Percentiles rank a stretch among this genome's conserved stretches.
These are phyloP conservation scores for Paraphaeosphaeria sporulosa DNA, from an alignment of 2,329 filamentous ascomycete species.

Conservation along the genomic window DNA sequence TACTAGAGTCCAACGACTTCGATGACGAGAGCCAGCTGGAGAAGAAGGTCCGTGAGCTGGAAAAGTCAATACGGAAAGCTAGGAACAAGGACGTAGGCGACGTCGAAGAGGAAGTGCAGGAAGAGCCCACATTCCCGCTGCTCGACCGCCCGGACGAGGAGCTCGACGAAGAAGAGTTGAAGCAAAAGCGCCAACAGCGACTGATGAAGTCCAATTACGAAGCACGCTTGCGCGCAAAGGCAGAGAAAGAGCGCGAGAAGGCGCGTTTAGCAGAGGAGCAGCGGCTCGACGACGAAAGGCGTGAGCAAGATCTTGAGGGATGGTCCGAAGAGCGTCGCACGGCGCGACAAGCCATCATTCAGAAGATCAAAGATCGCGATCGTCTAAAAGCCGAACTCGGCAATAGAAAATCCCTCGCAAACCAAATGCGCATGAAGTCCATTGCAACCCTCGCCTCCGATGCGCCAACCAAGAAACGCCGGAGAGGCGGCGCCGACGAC, in stretches of 20 bases:
- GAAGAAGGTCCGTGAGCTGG: constrained; percentile 84
- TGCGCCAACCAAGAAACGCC: constrained; percentile 79
- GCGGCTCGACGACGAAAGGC: constrained; percentile 80
- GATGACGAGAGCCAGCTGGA: constrained; percentile 90
- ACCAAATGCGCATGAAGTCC: constrained; percentile 97
- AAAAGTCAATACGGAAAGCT: constrained; percentile 87
- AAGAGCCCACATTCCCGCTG: constrained; percentile 84
- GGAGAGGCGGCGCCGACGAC: constrained; percentile 86
- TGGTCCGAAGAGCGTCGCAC: constrained; percentile 87
- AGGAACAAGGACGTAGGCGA: constrained; percentile 92
- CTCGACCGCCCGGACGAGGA: constrained; percentile 90
- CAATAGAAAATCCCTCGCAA: constrained; percentile 94
- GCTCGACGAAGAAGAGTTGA: constrained; percentile 87
- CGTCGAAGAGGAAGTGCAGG: constrained; percentile 76
- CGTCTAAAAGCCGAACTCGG: constrained; percentile 92
- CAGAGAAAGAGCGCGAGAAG: constrained; percentile 93
- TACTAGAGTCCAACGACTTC: constrained; percentile 89
- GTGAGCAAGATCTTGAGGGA: constrained; percentile 81
- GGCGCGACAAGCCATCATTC: constrained; percentile 72
- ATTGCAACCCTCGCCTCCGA: constrained; percentile 96
- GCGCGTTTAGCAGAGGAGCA: constrained; percentile 84
- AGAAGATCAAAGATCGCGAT: constrained; percentile 92
- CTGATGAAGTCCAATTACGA: constrained; percentile 95
- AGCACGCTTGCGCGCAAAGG: constrained; percentile 89
- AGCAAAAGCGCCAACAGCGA: constrained; percentile 90